Evolutionary conservation across 768 basidiomycete genomes (phyloP).

Genomic region (Pleurotus eryngii): DNA sequence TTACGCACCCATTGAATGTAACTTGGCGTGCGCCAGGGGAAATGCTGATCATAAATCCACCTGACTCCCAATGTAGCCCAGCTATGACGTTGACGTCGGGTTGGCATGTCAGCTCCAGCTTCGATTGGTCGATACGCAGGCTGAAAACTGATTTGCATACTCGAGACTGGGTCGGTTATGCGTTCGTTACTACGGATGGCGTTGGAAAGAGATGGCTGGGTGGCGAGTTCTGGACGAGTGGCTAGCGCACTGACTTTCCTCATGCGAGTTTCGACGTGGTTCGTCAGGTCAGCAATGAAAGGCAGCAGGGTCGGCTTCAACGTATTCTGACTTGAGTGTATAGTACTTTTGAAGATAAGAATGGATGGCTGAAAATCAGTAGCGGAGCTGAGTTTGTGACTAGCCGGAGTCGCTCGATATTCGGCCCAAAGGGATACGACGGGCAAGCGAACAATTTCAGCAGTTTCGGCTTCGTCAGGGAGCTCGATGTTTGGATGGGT

Average conservation of each 20-base stretch:
- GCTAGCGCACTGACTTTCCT: constrained; percentile 42
- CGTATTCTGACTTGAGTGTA: constrained; percentile 86
- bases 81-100: constrained; percentile 93
- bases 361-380: constrained; percentile 48
- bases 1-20: constrained; percentile 74
- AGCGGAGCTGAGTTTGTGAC: constrained; percentile 30
- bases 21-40: constrained; percentile 71
- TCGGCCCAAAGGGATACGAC: constrained; percentile 81
- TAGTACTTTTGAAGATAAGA: constrained; percentile 80
- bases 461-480: constrained; percentile 49
- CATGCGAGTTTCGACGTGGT: constrained; percentile 68
- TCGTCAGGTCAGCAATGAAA: constrained; percentile 76
- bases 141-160: constrained; percentile 83
- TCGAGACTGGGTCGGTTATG: constrained; percentile 31
- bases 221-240: constrained; percentile 11
- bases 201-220: neutral
- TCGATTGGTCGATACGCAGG: constrained; percentile 88
- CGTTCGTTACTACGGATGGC: constrained; percentile 10
- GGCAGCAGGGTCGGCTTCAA: constrained; percentile 80
- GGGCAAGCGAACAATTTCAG: constrained; percentile 71
- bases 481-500: constrained; percentile 36
- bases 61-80: constrained; percentile 89
- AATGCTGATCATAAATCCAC: constrained; percentile 81
- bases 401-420: constrained; percentile 59
- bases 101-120: constrained; percentile 80